Evolutionary conservation across 2,329 filamentous ascomycete genomes (phyloP), one percentile per base, ranked within the genome.

Genomic region (Sodiomyces alkalinus): DNA sequence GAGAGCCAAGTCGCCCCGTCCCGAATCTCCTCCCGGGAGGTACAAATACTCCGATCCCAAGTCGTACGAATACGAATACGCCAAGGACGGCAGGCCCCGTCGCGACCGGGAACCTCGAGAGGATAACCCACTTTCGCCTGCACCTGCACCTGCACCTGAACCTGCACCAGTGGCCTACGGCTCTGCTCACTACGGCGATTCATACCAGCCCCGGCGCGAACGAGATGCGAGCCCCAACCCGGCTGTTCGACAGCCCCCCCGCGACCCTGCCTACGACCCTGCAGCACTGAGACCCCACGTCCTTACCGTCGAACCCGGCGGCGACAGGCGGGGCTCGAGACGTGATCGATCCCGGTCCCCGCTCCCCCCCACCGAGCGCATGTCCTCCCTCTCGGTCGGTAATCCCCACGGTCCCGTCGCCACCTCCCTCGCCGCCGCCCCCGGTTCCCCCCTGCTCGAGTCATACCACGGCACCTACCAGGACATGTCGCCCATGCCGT

Each of bases 401-500:
- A 60, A 58, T 3, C 55, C 56, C 5, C 53, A 56, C n/a, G 28
- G 46, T 3, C 41, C 49, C 7, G 42, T 42, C 14, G 48, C 48
- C 13, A 37, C 58, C 27, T 61, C 67, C 9, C 48, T 73, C 2
- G 56, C 66, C 3, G 56, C 58, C 14, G 66, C 82, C 2, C 82
- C 85, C 0, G 72, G 72, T 1, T 93, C 83, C 36, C 90, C 87
- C 1, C 62, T 96, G 27, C 69, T 93, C 2, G 87, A 96, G 53
- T 77, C 90, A 1, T 96, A 96, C 53, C 79, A 77, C 36, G 87
- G 87, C 21, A 93, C 86, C 1, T 96, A 92, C 43, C 87, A 96
- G 52, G 82, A 81, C 33, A 80, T 92, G 42, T 93, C 86, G 0
- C 86, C 87, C 0, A 93, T 94, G 82, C 86, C 86, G 0, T 85